phyloP scores from a whole-genome alignment of 2,329 filamentous ascomycete genomes.

The Dothiorella sarmentorum region DNA sequence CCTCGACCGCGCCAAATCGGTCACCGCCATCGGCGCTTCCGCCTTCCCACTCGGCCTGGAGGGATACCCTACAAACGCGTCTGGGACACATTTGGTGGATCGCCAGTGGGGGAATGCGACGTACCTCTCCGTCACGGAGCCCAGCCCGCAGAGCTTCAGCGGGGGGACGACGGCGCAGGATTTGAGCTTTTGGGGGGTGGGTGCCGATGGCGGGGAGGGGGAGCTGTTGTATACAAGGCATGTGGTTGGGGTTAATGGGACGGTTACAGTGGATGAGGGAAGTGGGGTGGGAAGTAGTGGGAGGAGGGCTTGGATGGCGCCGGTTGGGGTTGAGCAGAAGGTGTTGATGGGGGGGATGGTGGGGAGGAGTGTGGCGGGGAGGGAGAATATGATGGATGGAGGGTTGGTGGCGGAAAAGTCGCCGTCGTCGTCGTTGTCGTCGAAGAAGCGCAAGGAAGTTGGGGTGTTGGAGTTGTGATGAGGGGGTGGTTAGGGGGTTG shows the following conservation, averaged over 20 bases:
- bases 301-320: not conserved
- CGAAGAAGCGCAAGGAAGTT: no score
- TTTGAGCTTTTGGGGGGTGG: constrained; percentile 53
- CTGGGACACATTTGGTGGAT: constrained; percentile 31
- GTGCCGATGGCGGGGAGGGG: not conserved
- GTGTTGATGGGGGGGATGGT: not conserved
- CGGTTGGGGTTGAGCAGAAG: not conserved
- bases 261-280: constrained; percentile 38
- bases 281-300: no score
- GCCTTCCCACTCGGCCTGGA: constrained; percentile 61
- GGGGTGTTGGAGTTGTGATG: no score
- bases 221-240: constrained; percentile 55
- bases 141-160: constrained; percentile 44
- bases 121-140: constrained; percentile 49
- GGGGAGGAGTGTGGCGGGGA: no score
- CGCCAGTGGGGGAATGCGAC: constrained; percentile 56
- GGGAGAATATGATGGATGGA: no score
- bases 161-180: constrained; percentile 57
- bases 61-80: constrained; percentile 45
- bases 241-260: constrained; percentile 55
- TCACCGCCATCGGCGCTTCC: constrained; percentile 44
- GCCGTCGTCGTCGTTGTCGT: no score
- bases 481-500: no score
- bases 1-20: constrained; percentile 50
- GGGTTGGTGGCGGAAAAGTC: no score